phyloP scores from a whole-genome alignment of 495 filamentous ascomycete genomes.

The Tetracladium setigerum region DNA sequence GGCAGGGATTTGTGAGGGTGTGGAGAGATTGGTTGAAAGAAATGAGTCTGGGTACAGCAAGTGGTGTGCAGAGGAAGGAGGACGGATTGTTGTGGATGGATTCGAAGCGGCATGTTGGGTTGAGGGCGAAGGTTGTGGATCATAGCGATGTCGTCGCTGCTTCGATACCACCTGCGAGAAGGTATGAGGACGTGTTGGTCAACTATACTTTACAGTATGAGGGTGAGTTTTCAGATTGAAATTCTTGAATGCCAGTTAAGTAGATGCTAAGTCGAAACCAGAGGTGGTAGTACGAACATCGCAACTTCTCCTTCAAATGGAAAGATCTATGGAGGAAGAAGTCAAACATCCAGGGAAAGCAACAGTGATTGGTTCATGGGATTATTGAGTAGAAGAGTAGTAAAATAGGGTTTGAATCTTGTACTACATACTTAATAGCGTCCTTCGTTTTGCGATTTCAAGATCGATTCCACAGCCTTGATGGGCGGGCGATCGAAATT shows the following conservation, averaged over 20 bases:
- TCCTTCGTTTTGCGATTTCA: no score
- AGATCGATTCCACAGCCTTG: no score
- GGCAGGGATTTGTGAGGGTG: conserved; percentile 56
- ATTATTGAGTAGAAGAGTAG: no score
- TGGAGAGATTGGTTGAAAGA: conserved; percentile 63
- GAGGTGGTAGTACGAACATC: conserved; percentile 56
- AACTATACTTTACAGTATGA: conserved; percentile 48
- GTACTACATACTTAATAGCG: no score
- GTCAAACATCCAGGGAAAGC: conserved; percentile 45
- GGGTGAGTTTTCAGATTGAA: conserved; percentile 37
- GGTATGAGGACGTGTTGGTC: conserved; percentile 47
- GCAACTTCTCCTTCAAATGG: conserved; percentile 48
- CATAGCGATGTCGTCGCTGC: conserved; percentile 22
- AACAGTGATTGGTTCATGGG: conserved; percentile 44
- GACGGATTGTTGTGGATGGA: conserved; percentile 51
- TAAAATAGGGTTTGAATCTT: no score
- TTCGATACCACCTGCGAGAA: conserved; percentile 37
- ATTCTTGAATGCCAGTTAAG: conserved; percentile 2
- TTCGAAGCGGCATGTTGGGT: conserved; percentile 41
- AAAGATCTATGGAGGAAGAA: conserved; percentile 46
- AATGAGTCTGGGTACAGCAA: conserved; percentile 15
- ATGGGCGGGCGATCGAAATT: no score
- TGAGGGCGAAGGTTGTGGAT: conserved; percentile 47
- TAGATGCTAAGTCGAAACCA: conserved; percentile 9
- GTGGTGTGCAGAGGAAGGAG: background rate